phyloP scores from a whole-genome alignment of 148 eudicot genomes.

The Rhododendron kiyosumense region DNA sequence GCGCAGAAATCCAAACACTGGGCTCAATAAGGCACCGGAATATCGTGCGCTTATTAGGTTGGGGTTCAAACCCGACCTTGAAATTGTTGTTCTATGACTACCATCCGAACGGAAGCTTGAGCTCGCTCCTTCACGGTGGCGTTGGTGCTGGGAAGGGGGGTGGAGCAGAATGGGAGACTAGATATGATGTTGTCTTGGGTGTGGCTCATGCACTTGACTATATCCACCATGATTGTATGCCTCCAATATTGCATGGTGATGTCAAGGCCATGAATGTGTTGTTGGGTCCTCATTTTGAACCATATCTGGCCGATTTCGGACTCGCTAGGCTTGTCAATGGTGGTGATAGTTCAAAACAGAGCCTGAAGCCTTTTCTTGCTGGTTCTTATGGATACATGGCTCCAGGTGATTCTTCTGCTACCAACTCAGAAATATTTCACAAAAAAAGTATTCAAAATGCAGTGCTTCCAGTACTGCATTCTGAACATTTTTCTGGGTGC shows the following conservation, averaged over 20 bases:
- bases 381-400: constrained; percentile 99
- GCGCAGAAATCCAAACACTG: constrained; percentile 74
- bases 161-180: constrained; percentile 84
- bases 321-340: constrained; percentile 56
- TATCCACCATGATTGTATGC: constrained; percentile 91
- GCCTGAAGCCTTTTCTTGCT: constrained; percentile 68
- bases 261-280: constrained; percentile 95
- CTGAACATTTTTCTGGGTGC: background rate
- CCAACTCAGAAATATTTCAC: background rate
- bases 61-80: constrained; percentile 69
- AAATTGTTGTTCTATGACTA: constrained; percentile 88
- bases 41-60: constrained; percentile 80
- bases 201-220: constrained; percentile 92
- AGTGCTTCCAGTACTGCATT: background rate
- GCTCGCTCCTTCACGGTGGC: constrained; percentile 78
- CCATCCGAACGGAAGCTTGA: constrained; percentile 87
- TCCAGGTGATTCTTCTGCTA: constrained; percentile 52
- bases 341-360: constrained; percentile 33
- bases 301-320: constrained; percentile 93
- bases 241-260: constrained; percentile 85
- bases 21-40: constrained; percentile 93
- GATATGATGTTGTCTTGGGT: constrained; percentile 72
- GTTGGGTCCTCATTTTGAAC: constrained; percentile 67
- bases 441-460: background rate
- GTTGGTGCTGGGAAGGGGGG: constrained; percentile 47